These are phyloP conservation scores for Centella asiatica DNA, from an alignment of 129 eudicot species.

Conservation along the genomic window DNA sequence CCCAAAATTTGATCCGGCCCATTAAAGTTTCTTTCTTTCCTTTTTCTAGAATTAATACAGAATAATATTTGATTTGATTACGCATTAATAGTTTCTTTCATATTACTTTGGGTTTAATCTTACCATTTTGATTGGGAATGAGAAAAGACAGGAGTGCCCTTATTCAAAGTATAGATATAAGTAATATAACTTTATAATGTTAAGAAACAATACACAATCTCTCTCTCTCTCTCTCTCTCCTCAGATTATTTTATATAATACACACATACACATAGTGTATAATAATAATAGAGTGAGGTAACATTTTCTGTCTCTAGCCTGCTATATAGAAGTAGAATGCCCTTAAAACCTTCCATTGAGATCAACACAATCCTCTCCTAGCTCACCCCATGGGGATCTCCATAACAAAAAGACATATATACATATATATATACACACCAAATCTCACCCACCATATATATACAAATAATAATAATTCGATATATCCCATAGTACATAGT, in stretches of 20 bases:
- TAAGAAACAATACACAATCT: no score
- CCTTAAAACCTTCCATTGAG: background rate
- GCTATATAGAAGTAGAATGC: background rate
- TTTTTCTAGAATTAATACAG: background rate
- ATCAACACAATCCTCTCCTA: background rate
- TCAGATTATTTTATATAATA: no score
- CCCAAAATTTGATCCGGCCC: background rate
- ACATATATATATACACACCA: no score
- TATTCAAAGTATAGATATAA: no score
- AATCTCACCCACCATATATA: background rate
- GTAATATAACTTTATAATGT: no score
- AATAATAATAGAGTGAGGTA: background rate
- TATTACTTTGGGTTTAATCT: background rate
- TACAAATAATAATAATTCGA: background rate
- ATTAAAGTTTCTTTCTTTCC: background rate
- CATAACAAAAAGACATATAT: background rate
- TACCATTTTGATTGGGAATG: no score
- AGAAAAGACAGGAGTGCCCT: no score
- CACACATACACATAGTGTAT: no score
- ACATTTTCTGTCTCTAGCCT: background rate
- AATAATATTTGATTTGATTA: background rate
- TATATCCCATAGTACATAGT: no score
- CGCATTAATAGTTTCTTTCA: background rate
- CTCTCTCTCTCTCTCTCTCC: no score
- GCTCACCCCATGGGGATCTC: background rate